Conservation (phyloP, 2,329 filamentous ascomycete genomes). For the Phyllosticta citriasiana region DNA sequence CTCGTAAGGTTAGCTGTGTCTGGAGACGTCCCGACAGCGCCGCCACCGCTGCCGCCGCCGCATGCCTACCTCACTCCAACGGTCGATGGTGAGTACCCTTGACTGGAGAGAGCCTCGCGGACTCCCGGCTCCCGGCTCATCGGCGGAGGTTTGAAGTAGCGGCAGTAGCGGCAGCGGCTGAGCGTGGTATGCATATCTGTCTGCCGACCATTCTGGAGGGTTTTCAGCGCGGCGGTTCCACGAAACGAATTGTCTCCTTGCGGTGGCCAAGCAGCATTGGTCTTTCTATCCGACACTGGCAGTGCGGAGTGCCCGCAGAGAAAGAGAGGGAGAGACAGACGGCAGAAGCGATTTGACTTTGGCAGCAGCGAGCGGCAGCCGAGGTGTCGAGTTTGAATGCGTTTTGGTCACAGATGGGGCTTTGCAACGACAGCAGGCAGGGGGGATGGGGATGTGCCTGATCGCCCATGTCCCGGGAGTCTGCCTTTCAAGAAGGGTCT, state of each 20-base stretch:
- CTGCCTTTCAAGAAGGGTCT: too few relatives aligned
- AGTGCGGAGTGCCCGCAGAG: too few relatives aligned
- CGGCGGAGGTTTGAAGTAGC: too few relatives aligned
- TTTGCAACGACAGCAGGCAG: neutral
- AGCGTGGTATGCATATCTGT: too few relatives aligned
- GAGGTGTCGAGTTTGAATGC: neutral
- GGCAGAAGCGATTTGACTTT: neutral
- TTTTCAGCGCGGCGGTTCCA: too few relatives aligned
- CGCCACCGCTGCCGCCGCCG: too few relatives aligned
- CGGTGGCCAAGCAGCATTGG: too few relatives aligned
- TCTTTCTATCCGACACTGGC: too few relatives aligned
- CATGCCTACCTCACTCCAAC: neutral
- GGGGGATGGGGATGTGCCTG: neutral
- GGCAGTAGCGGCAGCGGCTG: too few relatives aligned
- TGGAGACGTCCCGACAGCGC: neutral
- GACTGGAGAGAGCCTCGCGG: neutral
- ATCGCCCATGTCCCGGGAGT: neutral
- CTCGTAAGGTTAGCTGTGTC: neutral
- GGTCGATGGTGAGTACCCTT: neutral
- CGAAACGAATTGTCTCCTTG: too few relatives aligned
- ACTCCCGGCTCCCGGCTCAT: too few relatives aligned
- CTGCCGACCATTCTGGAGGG: too few relatives aligned
- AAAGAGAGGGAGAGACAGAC: neutral
- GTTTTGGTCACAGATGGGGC: neutral
- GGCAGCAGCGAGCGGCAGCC: neutral